Evolutionary conservation across 306 rosid genomes (phyloP).

Genomic region (Styphnolobium japonicum): DNA sequence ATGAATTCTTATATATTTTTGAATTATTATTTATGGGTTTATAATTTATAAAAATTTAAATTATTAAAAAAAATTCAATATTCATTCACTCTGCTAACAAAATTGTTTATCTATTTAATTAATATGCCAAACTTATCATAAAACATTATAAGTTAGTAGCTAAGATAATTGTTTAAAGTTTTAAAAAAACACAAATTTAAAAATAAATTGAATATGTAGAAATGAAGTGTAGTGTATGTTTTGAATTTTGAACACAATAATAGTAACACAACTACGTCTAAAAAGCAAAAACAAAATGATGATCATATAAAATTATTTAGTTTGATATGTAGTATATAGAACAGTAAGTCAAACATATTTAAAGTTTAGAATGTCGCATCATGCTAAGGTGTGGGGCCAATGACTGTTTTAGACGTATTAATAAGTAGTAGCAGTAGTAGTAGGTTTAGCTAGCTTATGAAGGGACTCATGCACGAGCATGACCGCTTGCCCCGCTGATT

Average conservation of each 20-base stretch:
- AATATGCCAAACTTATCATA: too few relatives aligned
- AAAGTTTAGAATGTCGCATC: conserved; percentile 23
- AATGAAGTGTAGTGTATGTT: background rate
- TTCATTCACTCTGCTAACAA: too few relatives aligned
- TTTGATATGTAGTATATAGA: background rate
- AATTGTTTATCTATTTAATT: too few relatives aligned
- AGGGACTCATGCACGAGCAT: conserved; percentile 1
- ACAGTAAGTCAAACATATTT: background rate
- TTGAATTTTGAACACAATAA: conserved; percentile 4
- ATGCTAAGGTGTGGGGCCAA: conserved; percentile 21
- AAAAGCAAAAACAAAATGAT: background rate
- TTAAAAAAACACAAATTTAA: too few relatives aligned
- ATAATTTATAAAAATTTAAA: background rate
- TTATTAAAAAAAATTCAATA: too few relatives aligned
- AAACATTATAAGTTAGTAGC: too few relatives aligned
- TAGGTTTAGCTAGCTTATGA: background rate
- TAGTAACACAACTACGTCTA: background rate
- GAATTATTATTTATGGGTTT: background rate
- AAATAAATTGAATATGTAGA: background rate
- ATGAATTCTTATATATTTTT: background rate
- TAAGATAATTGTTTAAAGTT: too few relatives aligned
- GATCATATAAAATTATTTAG: background rate
- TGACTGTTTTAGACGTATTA: background rate
- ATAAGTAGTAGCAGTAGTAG: background rate
- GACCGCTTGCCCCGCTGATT: background rate